phyloP scores from a whole-genome alignment of 148 eudicot genomes.

The Hydrangea macrophylla region DNA sequence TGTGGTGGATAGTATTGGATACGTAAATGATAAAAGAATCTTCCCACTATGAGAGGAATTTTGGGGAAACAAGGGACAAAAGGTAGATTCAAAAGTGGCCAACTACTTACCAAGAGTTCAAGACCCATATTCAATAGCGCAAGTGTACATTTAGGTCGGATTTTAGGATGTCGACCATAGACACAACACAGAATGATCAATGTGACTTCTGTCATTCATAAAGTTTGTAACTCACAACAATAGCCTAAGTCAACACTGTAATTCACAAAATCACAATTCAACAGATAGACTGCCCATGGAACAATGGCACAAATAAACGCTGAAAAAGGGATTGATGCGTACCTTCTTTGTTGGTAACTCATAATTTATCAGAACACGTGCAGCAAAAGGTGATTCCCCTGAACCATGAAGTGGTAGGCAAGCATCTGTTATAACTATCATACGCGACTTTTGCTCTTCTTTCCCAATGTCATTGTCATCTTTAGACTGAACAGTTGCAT shows the following conservation, averaged over 20 bases:
- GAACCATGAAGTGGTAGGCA: constrained; percentile 76
- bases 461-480: constrained; percentile 38
- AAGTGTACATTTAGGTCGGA: background rate
- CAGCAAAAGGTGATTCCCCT: constrained; percentile 66
- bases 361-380: constrained; percentile 74
- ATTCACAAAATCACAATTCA: background rate
- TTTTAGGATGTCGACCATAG: background rate
- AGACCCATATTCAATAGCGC: background rate
- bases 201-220: background rate
- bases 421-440: constrained; percentile 83
- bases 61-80: background rate
- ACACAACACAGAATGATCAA: background rate
- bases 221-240: background rate
- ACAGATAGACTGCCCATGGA: background rate
- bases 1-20: no score
- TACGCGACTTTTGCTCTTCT: constrained; percentile 55
- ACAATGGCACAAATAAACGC: background rate
- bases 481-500: constrained; percentile 25
- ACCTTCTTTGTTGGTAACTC: constrained; percentile 89
- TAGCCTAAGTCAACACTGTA: background rate
- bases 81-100: background rate
- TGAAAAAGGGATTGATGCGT: background rate
- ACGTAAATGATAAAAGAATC: no score
- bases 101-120: background rate
- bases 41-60: background rate